Base-by-base conservation (phyloP, 148 eudicot species). In the Fagopyrum esculentum region DNA sequence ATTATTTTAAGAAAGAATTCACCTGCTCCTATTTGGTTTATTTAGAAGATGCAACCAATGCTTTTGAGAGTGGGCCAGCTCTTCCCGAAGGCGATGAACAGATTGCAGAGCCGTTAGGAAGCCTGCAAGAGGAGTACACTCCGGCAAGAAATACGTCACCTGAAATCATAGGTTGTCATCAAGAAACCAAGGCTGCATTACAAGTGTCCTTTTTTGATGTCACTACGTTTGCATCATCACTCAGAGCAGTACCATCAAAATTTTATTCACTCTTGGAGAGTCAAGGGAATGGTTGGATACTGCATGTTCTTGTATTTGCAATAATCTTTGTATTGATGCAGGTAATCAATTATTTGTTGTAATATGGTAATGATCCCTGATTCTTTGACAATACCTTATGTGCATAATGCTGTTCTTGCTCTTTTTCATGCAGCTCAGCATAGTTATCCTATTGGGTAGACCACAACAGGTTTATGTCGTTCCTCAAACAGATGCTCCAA, bases 401-500 rank as follows among this genome's bases (percentile, higher is more conserved):
- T 35, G 40, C 40, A 35, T 77, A 22, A 8, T 49, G 16, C 30
- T 44, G 29, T 44, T 43, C 16, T 73, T 55, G 22, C 49, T 45
- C 75, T 22, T 19, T 48, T 74, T 71, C 7, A 46, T 82, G 85
- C 89, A 94, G 98, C 81, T 94, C 68, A 92, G 96, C 86, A 90
- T 94, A 49, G 89, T 91, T 6, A 87, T 91, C 69, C 82, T 94
- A 63, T 68, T 94, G 77, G 82, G 83, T 69, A 88, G 91, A 83
- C 93, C 97, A 1, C 97, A 91, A 69, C 81, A 88, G 71, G 82
- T 90, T 74, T 84, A 91, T 45, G 81, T 89, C 71, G 74, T 85
- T 79, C 82, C 96, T 79, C 91, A 77, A 73, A 75, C 76, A 15
- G 82, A 77, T 71, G 80, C 51, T 72, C 35, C 16, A 9, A 29